Conservation (phyloP, 2,329 filamentous ascomycete genomes). For the Fusarium sambucinum region DNA sequence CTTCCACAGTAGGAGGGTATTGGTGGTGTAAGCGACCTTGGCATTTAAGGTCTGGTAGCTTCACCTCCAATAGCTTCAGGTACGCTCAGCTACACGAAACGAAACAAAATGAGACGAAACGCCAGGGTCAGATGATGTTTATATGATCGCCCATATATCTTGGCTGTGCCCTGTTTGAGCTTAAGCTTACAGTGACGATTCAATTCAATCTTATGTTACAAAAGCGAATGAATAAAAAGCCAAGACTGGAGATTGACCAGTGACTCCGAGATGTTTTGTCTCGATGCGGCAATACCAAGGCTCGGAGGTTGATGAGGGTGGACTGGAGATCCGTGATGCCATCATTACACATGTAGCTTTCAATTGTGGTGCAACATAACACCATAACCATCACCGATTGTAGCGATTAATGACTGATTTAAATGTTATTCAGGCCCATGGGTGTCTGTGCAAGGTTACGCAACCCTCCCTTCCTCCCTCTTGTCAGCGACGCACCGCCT, state of each 20-base stretch:
- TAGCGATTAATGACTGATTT: not conserved
- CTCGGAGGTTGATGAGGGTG: slow-evolving; percentile 1
- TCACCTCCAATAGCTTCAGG: slow-evolving; percentile 27
- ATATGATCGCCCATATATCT: not conserved
- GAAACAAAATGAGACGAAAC: slow-evolving; percentile 36
- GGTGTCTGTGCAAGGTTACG: slow-evolving; percentile 29
- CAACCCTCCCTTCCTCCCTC: slow-evolving; percentile 8
- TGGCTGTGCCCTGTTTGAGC: not conserved
- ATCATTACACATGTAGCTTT: slow-evolving; percentile 32
- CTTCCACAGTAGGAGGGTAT: slow-evolving; percentile 15
- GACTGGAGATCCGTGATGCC: slow-evolving; percentile 21
- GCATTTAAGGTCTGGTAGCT: slow-evolving; percentile 17
- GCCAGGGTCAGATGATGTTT: slow-evolving; percentile 3
- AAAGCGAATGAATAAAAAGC: not conserved
- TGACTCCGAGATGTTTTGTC: slow-evolving; percentile 4
- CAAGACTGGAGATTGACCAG: not conserved
- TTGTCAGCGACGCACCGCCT: slow-evolving; percentile 32
- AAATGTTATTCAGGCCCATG: slow-evolving; percentile 13
- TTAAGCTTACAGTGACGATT: not conserved
- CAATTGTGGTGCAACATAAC: slow-evolving; percentile 15
- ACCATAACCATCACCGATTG: not conserved
- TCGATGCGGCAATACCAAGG: slow-evolving; percentile 14
- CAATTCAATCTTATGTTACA: not conserved
- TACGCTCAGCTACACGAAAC: slow-evolving; percentile 34
- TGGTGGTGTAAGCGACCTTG: slow-evolving; percentile 42